Evolutionary conservation across 148 eudicot genomes (phyloP), one percentile per base, ranked within the genome.

Genomic region (Cornus kousa): DNA sequence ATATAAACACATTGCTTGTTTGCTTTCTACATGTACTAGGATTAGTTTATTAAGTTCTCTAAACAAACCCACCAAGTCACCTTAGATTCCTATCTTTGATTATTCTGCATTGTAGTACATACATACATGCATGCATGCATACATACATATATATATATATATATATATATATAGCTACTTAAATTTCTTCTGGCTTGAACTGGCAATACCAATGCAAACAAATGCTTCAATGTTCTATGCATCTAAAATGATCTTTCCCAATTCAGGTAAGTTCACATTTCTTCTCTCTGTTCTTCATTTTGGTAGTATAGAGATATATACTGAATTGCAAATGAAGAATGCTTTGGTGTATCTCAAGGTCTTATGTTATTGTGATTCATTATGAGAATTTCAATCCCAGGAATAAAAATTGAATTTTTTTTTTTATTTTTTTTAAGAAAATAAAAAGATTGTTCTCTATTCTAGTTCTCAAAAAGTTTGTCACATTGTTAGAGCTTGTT

Each of bases 11-110:
- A 19, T 62, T 17, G 14, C 7, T n/a, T 62, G 0, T 62, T 62
- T 62, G 66, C 66, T 62, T 62, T 62, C 23, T 20, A 62, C 23
- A 20, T 62, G 24, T n/a, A 62, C 20, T 62, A 62, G n/a, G 5
- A 39, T 39, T 28, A 35, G 37, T 2, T 35, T 35, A 35, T 35
- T 35, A 35, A 35, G 10, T 57, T 57, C 19, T 57, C 22, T 20
- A 13, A n/a, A 1, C 66, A 62, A 17, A 10, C 66, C 19, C 76
- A 32, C 28, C 77, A 74, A 74, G 77, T 74, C 68, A 74, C 46
- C 66, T 33, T 57, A 28, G 77, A 74, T 74, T 65, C 77, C 68
- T 22, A 33, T 59, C 14, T n/a, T 46, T 16, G 46, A 11, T 33
- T 55, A 14, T 68, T 33, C 66, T 10, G 71, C 0, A 32, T 13